Evolutionary conservation across 768 basidiomycete genomes (phyloP).

Genomic region (Paxillus rubicundulus): DNA sequence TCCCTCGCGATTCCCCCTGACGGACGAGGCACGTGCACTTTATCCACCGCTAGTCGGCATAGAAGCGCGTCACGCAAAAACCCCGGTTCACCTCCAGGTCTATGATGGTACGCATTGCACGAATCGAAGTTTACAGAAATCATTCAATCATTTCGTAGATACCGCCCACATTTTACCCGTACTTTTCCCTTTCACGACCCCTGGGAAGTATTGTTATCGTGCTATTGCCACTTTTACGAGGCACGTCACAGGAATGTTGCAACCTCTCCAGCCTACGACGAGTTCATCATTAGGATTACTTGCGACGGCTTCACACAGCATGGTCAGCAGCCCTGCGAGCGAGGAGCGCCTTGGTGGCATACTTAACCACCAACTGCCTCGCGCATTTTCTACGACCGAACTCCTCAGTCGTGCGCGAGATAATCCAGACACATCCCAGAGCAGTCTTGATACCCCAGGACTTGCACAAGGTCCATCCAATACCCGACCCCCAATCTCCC

Average conservation of each 20-base stretch:
- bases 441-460: neutral
- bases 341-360: neutral
- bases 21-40: conserved; percentile 42
- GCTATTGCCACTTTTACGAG: conserved; percentile 71
- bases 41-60: conserved; percentile 60
- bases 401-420: neutral
- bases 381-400: conserved; percentile 7
- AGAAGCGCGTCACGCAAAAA: conserved; percentile 52
- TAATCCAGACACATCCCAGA: neutral
- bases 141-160: conserved; percentile 39
- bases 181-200: conserved; percentile 72
- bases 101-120: conserved; percentile 64
- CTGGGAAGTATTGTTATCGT: conserved; percentile 77
- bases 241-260: conserved; percentile 53
- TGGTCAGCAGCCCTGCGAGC: conserved; percentile 3
- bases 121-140: conserved; percentile 18
- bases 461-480: neutral
- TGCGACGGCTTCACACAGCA: neutral
- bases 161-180: conserved; percentile 72
- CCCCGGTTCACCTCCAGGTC: conserved; percentile 87
- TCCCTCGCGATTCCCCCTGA: conserved; percentile 64
- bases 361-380: conserved; percentile 1
- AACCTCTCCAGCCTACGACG: conserved; percentile 9
- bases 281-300: conserved; percentile 11
- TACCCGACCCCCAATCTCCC: conserved; percentile 10